Conservation (phyloP, 352 stramenopile species). For the Phytopythium cucurbitacearum region DNA sequence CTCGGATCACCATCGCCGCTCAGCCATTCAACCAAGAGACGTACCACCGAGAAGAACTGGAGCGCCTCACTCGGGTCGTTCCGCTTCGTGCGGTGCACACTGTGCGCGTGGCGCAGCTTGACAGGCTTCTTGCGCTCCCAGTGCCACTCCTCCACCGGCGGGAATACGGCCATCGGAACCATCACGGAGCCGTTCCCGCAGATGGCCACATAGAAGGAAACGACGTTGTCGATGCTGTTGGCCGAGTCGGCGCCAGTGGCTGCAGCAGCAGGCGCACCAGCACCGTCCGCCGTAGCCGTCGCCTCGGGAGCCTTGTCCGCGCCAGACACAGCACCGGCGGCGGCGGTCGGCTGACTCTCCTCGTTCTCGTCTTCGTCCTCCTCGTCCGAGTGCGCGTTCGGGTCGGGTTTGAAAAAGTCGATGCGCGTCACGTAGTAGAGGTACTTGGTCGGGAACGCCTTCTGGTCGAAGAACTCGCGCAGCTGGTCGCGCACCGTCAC, state of each 20-base stretch:
- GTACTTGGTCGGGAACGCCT: conserved; percentile 80
- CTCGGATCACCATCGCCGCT: background rate
- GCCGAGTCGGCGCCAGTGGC: conserved; percentile 10
- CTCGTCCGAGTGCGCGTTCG: conserved; percentile 29
- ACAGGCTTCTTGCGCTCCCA: conserved; percentile 85
- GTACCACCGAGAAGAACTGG: conserved; percentile 79
- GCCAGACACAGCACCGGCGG: background rate
- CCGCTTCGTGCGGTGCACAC: conserved; percentile 65
- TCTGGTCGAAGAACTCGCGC: conserved; percentile 76
- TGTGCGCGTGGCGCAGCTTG: conserved; percentile 80
- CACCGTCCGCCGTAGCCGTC: background rate
- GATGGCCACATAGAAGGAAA: conserved; percentile 83
- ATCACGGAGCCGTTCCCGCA: conserved; percentile 84
- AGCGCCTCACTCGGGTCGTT: conserved; percentile 71
- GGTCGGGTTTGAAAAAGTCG: conserved; percentile 69
- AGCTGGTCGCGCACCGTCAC: conserved; percentile 55
- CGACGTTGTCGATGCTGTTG: conserved; percentile 45
- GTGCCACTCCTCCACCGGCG: conserved; percentile 70
- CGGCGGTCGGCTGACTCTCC: background rate
- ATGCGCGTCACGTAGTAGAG: conserved; percentile 84
- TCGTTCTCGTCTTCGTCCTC: conserved; percentile 19
- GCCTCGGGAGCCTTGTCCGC: background rate
- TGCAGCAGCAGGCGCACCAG: background rate
- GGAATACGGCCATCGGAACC: conserved; percentile 84
- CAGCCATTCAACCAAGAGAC: conserved; percentile 2